phyloP scores from a whole-genome alignment of 805 yeast genomes.

The Candida yuanshanica region DNA sequence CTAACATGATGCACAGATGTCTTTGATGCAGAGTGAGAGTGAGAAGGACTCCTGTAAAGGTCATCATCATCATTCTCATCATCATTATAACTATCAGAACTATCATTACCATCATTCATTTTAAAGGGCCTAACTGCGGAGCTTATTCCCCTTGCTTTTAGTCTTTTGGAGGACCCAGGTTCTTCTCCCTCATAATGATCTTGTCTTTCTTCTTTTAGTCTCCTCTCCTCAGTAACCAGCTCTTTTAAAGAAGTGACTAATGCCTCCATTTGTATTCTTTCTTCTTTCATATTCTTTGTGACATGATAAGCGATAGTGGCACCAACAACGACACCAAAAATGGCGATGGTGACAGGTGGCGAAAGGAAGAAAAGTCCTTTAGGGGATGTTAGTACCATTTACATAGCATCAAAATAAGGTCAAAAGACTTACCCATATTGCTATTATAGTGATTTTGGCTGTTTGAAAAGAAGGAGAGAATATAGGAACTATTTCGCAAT shows the following conservation, averaged over 20 bases:
- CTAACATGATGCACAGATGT: not conserved
- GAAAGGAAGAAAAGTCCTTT: not conserved
- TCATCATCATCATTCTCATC: not conserved
- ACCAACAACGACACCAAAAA: not conserved
- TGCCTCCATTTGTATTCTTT: slow-evolving; percentile 11
- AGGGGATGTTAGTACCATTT: not conserved
- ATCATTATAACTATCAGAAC: too few relatives aligned
- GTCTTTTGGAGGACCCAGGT: not conserved
- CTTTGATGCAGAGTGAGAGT: not conserved
- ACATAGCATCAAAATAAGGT: too few relatives aligned
- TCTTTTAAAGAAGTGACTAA: not conserved
- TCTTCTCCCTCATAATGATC: not conserved
- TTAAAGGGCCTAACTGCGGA: not conserved
- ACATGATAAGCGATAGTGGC: not conserved
- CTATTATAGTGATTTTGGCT: not conserved
- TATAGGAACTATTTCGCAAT: not conserved
- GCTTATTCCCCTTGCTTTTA: not conserved
- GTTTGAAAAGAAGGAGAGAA: not conserved
- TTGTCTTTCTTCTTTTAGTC: not conserved
- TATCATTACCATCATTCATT: not conserved
- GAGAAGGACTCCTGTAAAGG: not conserved
- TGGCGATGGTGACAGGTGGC: not conserved
- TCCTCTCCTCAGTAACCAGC: not conserved
- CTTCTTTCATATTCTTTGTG: not conserved
- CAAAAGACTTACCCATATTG: too few relatives aligned